Evolutionary conservation across 78 protist species (phyloP), one percentile per base, ranked within the genome.

Genomic region (Dictyostelium brefeldianum): DNA sequence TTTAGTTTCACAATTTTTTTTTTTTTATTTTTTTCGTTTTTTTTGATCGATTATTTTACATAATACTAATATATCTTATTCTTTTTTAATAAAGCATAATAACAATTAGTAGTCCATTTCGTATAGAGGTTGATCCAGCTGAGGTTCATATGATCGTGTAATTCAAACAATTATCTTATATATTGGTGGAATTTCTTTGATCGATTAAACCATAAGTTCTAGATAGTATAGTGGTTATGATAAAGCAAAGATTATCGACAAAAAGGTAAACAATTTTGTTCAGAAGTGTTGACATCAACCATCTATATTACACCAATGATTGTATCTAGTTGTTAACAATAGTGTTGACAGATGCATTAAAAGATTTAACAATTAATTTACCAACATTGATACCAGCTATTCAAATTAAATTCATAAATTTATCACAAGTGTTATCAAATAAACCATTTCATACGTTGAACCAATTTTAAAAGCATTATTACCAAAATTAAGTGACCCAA

Each of bases 401-500:
- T 3, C 98, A 96, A 64, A 46, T n/a, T 22, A 67, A 65, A 31
- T 64, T 91, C 3, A 84, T 85, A 71, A 80, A 54, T 78, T 51
- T 74, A 14, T 51, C 46, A 22, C 78, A 79, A 22, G 77, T 79
- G 1, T 25, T 91, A 6, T 89, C 94, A 6, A 62, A 71, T 64
- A 84, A 56, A 51, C 80, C 82, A 31, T 65, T 53, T 69, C 99
- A 7, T 98, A 98, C 56, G 99, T 96, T 3, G 94, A 81, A 10
- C 91, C 98, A 25, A 53, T 97, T 57, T 80, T 96, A 20, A 79
- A 93, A 14, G 97, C 96, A n/a, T 73, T 98, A 27, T 31, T 96
- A 12, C 94, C 98, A 7, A 92, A 92, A 31, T 47, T 96, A 10
- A 54, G 95, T 31, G 87, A 75, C 11, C 7, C 25, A 6, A 64